Base-by-base conservation (phyloP, 1,284 basidiomycete genomes). In the Dichomitus squalens region DNA sequence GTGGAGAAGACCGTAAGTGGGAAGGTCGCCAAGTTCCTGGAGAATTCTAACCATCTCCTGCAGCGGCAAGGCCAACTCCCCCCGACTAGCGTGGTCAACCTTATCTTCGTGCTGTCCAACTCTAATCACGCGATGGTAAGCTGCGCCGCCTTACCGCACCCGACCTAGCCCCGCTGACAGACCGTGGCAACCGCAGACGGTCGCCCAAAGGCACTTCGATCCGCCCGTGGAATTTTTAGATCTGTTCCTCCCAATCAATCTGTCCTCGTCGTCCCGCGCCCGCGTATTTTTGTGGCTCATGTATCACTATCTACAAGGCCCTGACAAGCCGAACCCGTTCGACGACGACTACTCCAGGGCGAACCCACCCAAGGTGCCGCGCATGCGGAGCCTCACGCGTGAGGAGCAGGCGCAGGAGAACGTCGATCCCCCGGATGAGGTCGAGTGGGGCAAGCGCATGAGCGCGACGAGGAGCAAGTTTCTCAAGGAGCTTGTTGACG, bases 31-130 rank as follows among this genome's bases (percentile, higher is more conserved):
- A n/a, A 33, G 23, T 29, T 49, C 33, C n/a, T 33, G n/a, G 16
- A 27, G 40, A 51, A 49, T 41, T 52, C 54, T 60, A 38, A 56
- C 46, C 54, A 47, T 53, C 35, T 14, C 38, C 20, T 21, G n/a
- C 47, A 90, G 85, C 81, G 77, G 65, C 73, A 79, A 41, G 84
- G 83, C 29, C 75, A 80, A 56, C 77, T 82, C 34, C 91, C 91
- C 50, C 84, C 92, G 9, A 93, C 92, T 11, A 91, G 87, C 61
- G 80, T 94, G 14, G 86, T 91, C 55, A 92, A 93, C 68, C 79
- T 90, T 40, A 81, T 92, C 43, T 90, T 93, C 68, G 84, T 92
- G 39, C 78, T 93, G 47, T 82, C 88, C 40, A 72, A 69, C 52
- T 65, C 71, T 29, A 67, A 68, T 49, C 66, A 72, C 55, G 61